Evolutionary conservation across 1,139 yeast genomes (phyloP).

Genomic region (Komagataea norvegica): DNA sequence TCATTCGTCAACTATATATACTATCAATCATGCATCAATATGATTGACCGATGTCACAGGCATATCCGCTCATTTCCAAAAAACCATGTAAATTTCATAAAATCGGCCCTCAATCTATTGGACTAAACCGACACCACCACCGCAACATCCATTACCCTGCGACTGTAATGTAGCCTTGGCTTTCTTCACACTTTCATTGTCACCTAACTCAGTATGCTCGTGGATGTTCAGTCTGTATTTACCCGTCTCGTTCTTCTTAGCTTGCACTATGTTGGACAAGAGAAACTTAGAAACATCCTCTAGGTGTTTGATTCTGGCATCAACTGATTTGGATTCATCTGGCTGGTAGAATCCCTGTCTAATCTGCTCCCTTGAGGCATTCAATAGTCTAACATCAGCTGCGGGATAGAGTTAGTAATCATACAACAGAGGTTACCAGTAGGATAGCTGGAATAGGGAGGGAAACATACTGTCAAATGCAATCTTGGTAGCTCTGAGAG

Average conservation of each 20-base stretch:
- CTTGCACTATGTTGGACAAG: constrained; percentile 79
- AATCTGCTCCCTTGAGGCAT: constrained; percentile 63
- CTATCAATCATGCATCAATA: too few species aligned
- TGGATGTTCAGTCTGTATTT: constrained; percentile 58
- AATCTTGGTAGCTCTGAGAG: constrained; percentile 63
- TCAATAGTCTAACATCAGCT: constrained; percentile 47
- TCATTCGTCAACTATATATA: not conserved
- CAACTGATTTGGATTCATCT: constrained; percentile 36
- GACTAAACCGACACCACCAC: constrained; percentile 33
- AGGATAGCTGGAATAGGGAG: not conserved
- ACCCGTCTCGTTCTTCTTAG: constrained; percentile 39
- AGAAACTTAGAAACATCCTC: constrained; percentile 68
- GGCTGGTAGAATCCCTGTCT: constrained; percentile 53
- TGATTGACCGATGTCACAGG: too few species aligned
- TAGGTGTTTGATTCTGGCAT: constrained; percentile 55
- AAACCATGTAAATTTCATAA: too few species aligned
- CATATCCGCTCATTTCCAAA: too few species aligned
- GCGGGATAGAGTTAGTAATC: constrained; percentile 12
- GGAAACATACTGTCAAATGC: constrained; percentile 47
- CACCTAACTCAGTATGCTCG: constrained; percentile 82
- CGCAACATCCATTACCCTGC: constrained; percentile 43
- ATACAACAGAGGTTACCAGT: not conserved
- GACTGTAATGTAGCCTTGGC: constrained; percentile 31
- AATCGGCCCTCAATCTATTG: constrained; percentile 4
- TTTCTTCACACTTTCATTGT: constrained; percentile 59